phyloP scores from a whole-genome alignment of 2,329 filamentous ascomycete genomes.

The Fusarium sp. region DNA sequence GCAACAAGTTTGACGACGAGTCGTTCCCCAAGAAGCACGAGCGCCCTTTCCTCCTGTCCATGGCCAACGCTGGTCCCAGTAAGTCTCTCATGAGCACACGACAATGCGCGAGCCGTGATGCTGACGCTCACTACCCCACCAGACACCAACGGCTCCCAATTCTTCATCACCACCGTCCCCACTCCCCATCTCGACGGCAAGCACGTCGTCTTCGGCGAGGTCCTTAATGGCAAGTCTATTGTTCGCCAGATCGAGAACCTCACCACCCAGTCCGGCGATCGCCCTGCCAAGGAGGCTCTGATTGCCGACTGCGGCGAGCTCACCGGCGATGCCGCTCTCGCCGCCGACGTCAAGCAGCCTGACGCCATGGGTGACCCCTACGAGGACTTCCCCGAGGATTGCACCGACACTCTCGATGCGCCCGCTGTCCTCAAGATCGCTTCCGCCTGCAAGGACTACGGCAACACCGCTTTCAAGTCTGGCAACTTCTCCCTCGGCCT shows the following conservation, averaged over 20 bases:
- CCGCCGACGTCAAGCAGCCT: constrained; percentile 77
- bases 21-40: constrained; percentile 95
- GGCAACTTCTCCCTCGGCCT: constrained; percentile 80
- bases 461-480: constrained; percentile 92
- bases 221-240: constrained; percentile 92
- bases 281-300: constrained; percentile 80
- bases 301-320: constrained; percentile 92
- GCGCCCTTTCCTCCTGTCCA: constrained; percentile 92
- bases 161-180: constrained; percentile 97
- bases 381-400: constrained; percentile 96
- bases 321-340: constrained; percentile 76
- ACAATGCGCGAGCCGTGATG: neutral
- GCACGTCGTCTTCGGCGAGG: constrained; percentile 97
- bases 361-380: constrained; percentile 91
- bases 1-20: constrained; percentile 97
- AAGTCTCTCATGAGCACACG: constrained; percentile 51
- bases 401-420: constrained; percentile 74
- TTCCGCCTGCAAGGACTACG: constrained; percentile 88
- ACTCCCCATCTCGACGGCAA: constrained; percentile 96
- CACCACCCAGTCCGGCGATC: constrained; percentile 81
- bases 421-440: constrained; percentile 83
- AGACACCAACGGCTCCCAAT: constrained; percentile 97
- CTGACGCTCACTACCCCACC: constrained; percentile 31
- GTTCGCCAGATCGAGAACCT: constrained; percentile 92
- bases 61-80: constrained; percentile 97